Conservation (phyloP, 257 asterid species). For the Solanum sitiens region DNA sequence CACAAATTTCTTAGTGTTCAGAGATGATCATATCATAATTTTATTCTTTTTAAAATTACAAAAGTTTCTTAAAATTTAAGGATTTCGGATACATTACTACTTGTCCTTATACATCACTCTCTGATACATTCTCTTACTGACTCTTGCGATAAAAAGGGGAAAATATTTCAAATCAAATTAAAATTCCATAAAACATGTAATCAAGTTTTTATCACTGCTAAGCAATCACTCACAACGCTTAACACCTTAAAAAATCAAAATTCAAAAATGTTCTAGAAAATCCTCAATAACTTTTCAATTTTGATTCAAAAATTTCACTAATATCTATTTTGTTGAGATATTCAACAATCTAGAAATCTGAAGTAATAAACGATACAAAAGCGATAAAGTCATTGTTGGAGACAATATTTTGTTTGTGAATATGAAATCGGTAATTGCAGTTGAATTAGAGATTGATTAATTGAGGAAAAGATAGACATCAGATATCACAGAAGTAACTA, state of each 20-base stretch:
- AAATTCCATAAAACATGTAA: too few species aligned
- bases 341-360: background rate
- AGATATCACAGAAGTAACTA: too few species aligned
- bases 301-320: background rate
- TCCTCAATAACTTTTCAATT: background rate
- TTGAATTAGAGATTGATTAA: too few species aligned
- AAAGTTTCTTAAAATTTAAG: background rate
- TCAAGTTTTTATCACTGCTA: too few species aligned
- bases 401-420: too few species aligned
- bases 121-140: background rate
- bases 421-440: background rate
- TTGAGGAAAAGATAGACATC: background rate
- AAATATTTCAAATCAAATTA: too few species aligned
- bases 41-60: background rate
- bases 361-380: background rate
- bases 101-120: background rate
- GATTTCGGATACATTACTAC: too few species aligned
- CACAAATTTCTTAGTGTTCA: too few species aligned
- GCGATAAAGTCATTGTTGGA: background rate
- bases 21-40: background rate
- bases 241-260: too few species aligned
- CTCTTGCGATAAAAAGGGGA: too few species aligned
- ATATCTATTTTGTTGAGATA: background rate
- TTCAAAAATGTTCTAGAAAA: background rate
- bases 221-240: too few species aligned